Evolutionary conservation across 352 stramenopile genomes (phyloP).

Genomic region (Phytophthora boehmeriae): DNA sequence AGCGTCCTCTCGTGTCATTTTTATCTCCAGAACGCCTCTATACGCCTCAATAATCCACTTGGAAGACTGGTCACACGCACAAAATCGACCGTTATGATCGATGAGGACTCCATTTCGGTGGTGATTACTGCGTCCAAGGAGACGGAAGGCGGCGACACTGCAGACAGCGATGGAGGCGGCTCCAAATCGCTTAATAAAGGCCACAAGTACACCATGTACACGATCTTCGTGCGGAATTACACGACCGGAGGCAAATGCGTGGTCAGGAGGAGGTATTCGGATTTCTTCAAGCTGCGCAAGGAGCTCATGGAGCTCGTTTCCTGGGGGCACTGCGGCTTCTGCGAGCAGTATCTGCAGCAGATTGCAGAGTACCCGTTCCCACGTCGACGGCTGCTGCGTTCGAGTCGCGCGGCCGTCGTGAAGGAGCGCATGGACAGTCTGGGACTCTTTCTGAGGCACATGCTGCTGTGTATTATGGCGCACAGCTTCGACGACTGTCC

Average conservation of each 20-base stretch:
- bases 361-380: constrained; percentile 85
- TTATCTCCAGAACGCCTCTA: neutral
- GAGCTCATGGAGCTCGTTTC: constrained; percentile 84
- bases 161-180: constrained; percentile 20
- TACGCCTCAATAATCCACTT: neutral
- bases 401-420: constrained; percentile 67
- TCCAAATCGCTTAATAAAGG: constrained; percentile 36
- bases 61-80: neutral
- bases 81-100: constrained; percentile 43
- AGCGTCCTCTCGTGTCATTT: neutral
- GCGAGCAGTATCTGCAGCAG: constrained; percentile 64
- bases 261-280: constrained; percentile 80
- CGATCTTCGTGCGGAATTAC: constrained; percentile 80
- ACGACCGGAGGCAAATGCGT: constrained; percentile 76
- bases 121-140: constrained; percentile 71
- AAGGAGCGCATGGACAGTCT: constrained; percentile 89
- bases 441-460: constrained; percentile 75
- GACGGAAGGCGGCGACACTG: constrained; percentile 30
- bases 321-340: constrained; percentile 76
- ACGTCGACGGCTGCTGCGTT: constrained; percentile 72
- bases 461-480: constrained; percentile 75
- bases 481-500: constrained; percentile 71
- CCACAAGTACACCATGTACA: constrained; percentile 87
- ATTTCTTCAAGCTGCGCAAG: constrained; percentile 87
- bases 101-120: constrained; percentile 69